Percentiles rank a stretch among this genome's conserved stretches.
phyloP scores from a whole-genome alignment of 1,139 yeast species.

The Candida pseudoviswanathii region DNA sequence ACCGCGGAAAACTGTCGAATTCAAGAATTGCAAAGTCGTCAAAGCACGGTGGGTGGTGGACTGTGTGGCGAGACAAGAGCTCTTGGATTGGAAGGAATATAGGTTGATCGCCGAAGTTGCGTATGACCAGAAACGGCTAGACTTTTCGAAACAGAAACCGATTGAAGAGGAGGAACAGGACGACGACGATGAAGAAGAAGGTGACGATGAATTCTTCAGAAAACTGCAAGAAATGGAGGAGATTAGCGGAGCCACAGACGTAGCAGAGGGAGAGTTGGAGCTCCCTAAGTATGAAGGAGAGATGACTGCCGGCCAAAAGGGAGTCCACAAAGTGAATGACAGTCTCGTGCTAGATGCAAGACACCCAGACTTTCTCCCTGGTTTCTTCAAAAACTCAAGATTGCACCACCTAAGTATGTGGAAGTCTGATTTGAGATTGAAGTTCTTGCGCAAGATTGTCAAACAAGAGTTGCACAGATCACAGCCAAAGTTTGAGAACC shows the following conservation, averaged over 20 bases:
- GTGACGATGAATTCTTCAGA: conserved; percentile 5
- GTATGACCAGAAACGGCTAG: conserved; percentile 50
- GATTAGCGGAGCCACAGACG: conserved; percentile 12
- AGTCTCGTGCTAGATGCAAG: conserved; percentile 53
- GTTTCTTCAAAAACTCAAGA: conserved; percentile 79
- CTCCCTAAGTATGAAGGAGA: conserved; percentile 10
- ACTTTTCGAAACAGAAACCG: conserved; percentile 16
- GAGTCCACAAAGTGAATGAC: conserved; percentile 14
- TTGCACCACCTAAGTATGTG: conserved; percentile 86
- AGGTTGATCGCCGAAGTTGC: conserved; percentile 53
- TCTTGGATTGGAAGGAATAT: conserved; percentile 72
- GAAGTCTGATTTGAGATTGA: conserved; percentile 74
- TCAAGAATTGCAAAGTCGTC: conserved; percentile 71
- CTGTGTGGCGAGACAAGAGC: conserved; percentile 46
- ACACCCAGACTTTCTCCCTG: conserved; percentile 72
- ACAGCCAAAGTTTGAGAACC: conserved; percentile 4
- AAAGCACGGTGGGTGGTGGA: conserved; percentile 82
- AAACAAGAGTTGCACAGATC: conserved; percentile 14
- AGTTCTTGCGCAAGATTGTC: conserved; percentile 51
- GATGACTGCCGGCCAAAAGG: conserved; percentile 9
- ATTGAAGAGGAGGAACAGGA: conserved; percentile 10
- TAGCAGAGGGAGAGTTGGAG: conserved; percentile 10
- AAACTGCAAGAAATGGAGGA: conserved; percentile 12
- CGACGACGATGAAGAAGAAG: conserved; percentile 6
- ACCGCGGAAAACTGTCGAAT: conserved; percentile 70